phyloP scores from a whole-genome alignment of 495 filamentous ascomycete species.

The Penicillium manginii region DNA sequence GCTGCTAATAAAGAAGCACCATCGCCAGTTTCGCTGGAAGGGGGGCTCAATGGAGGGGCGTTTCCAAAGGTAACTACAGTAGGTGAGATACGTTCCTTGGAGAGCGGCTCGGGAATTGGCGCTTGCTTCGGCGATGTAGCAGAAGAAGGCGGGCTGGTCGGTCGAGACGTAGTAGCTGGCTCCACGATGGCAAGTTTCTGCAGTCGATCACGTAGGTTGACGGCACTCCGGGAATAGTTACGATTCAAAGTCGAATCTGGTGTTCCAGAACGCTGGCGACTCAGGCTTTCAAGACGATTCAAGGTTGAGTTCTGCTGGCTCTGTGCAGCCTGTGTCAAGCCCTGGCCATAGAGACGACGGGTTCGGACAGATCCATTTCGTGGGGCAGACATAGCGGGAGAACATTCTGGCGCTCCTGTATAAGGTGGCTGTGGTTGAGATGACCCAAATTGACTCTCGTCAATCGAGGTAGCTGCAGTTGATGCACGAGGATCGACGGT shows the following conservation, averaged over 20 bases:
- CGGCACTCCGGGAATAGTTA: constrained; percentile 56
- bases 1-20: constrained; percentile 52
- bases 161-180: constrained; percentile 39
- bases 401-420: constrained; percentile 24
- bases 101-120: constrained; percentile 20
- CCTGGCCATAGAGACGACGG: constrained; percentile 83
- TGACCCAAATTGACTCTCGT: constrained; percentile 67
- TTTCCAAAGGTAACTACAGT: constrained; percentile 41
- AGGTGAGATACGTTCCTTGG: constrained; percentile 33
- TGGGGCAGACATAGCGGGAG: constrained; percentile 28
- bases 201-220: constrained; percentile 59
- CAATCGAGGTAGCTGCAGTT: constrained; percentile 89
- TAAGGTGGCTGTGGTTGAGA: constrained; percentile 36
- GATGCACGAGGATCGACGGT: constrained; percentile 72
- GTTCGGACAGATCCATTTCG: constrained; percentile 64
- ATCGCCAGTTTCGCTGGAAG: constrained; percentile 71
- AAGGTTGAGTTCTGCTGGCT: constrained; percentile 79
- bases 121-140: constrained; percentile 38
- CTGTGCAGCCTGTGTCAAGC: constrained; percentile 75
- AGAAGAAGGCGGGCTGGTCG: constrained; percentile 57
- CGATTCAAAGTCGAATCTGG: constrained; percentile 45
- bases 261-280: constrained; percentile 47
- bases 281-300: constrained; percentile 78
- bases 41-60: constrained; percentile 71
- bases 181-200: constrained; percentile 53